phyloP scores from a whole-genome alignment of 1,139 yeast genomes.

The Petasospora fabianii region DNA sequence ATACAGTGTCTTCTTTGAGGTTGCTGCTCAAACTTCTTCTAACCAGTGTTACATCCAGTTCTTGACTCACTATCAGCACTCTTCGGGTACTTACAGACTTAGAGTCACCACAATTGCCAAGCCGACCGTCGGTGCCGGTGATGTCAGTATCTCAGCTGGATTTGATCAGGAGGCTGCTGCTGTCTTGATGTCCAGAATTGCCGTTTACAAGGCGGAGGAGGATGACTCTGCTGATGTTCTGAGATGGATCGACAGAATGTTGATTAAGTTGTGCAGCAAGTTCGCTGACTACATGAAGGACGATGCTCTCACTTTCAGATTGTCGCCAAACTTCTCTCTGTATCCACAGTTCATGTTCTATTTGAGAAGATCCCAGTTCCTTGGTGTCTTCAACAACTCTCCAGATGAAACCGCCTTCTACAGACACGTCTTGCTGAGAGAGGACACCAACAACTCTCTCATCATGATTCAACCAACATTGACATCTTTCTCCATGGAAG shows the following conservation, averaged over 20 bases:
- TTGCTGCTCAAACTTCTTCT: constrained; percentile 51
- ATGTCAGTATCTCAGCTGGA: constrained; percentile 51
- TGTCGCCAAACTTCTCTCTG: constrained; percentile 73
- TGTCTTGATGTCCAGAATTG: constrained; percentile 89
- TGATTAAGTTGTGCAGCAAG: constrained; percentile 79
- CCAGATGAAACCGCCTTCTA: constrained; percentile 99
- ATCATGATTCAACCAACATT: constrained; percentile 97
- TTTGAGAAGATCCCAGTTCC: constrained; percentile 91
- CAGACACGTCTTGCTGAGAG: constrained; percentile 87
- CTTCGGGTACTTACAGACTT: constrained; percentile 77
- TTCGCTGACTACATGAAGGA: constrained; percentile 87
- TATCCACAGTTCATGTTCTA: constrained; percentile 96
- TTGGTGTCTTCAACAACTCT: constrained; percentile 94
- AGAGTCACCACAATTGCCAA: constrained; percentile 89
- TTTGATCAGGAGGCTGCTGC: constrained; percentile 99
- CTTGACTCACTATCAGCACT: constrained; percentile 74
- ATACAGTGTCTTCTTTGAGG: constrained; percentile 85
- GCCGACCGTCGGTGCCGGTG: constrained; percentile 38
- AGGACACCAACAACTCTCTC: constrained; percentile 89
- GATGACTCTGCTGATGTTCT: constrained; percentile 71
- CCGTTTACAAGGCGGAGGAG: constrained; percentile 84
- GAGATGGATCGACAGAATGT: constrained; percentile 82
- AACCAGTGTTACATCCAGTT: constrained; percentile 49
- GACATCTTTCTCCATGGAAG: constrained; percentile 72
- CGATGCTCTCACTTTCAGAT: constrained; percentile 68